Base-by-base conservation (phyloP, 75 land plant species). In the Azolla pinnata region DNA sequence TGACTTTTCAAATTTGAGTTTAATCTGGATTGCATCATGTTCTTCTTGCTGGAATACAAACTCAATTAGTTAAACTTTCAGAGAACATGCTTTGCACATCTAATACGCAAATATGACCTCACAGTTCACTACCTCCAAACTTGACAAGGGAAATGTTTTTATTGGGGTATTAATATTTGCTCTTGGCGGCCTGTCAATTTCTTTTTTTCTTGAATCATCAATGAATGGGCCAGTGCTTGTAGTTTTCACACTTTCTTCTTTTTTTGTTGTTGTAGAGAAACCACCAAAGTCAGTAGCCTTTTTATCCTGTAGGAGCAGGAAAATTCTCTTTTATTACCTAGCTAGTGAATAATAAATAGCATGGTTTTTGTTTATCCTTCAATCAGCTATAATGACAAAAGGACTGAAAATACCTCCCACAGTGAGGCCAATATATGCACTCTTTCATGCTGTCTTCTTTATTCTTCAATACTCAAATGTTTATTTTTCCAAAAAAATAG, bases 271-370 rank as follows among this genome's bases (percentile, higher is more conserved):
- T 20, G 30, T 53, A 54, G 30, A 54, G 29, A 65, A 53, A 4
- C 74, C 74, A 24, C 74, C 74, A 24, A 71, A 65, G 26, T 69
- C 74, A 29, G 60, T 59, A 33, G 57, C 74, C 44, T 65, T 61
- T 58, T 65, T 71, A 23, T 51, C 69, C 68, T 67, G 46, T 14
- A 65, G n/a, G n/a, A 8, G 24, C 23, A 17, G 29, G 29, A 4
- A 46, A 46, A 46, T 46, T 18, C 2, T 18, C 10, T 2, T 14
- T 46, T 14, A 38, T 38, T n/a, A n/a, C n/a, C n/a, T n/a, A n/a
- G n/a, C n/a, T n/a, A n/a, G n/a, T n/a, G n/a, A n/a, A n/a, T n/a
- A n/a, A n/a, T n/a, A n/a, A n/a, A n/a, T n/a, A n/a, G n/a, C n/a
- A n/a, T n/a, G n/a, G n/a, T n/a, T n/a, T n/a, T n/a, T n/a, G n/a